Base-by-base conservation (phyloP, 441 rosid genomes). In the Pelargonium myrrhifolium region DNA sequence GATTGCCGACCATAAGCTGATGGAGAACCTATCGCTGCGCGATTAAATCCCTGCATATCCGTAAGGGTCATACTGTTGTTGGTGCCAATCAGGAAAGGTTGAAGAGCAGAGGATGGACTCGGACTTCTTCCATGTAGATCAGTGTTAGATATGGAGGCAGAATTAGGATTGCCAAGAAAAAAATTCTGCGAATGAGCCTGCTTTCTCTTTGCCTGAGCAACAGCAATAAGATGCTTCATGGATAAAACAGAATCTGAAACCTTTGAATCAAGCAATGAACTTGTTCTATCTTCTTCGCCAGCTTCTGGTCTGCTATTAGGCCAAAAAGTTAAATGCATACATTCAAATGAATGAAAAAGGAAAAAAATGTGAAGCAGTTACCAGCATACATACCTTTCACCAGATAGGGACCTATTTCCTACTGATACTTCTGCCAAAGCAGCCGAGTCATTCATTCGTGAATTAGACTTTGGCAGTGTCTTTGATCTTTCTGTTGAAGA, bases 161-260 rank as follows among this genome's bases (percentile, higher is more conserved):
- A 71, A 82, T 69, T 79, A 66, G 83, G 72, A 78, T 79, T 82
- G 72, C 81, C 90, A 69, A 74, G 37, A 71, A 82, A 68, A 71
- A 79, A 81, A 61, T 78, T 82, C 31, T 88, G 98, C 12, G 78
- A 82, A 75, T 90, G 96, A 75, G 96, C 97, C 78, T 80, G 84
- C 80, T 72, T 87, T 79, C 97, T 86, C 82, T 92, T 96, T 53
- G 96, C 99, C 76, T 86, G 98, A 53, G 99, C 99, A 64, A 96
- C 97, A 35, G 99, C 99, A 80, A 96, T 89, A 66, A 96, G 88
- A 84, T 85, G 78, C 87, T 89, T 92, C 97, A 96, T 86, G 45
- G 99, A 89, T 68, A 68, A 65, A 73, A 75, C 76, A 64, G 93
- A 82, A 73, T 92, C 95, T 47, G 87, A 81, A 68, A 86, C 84